These are phyloP conservation scores for Lipomyces kockii DNA, from an alignment of 805 yeast species.

Conservation along the genomic window DNA sequence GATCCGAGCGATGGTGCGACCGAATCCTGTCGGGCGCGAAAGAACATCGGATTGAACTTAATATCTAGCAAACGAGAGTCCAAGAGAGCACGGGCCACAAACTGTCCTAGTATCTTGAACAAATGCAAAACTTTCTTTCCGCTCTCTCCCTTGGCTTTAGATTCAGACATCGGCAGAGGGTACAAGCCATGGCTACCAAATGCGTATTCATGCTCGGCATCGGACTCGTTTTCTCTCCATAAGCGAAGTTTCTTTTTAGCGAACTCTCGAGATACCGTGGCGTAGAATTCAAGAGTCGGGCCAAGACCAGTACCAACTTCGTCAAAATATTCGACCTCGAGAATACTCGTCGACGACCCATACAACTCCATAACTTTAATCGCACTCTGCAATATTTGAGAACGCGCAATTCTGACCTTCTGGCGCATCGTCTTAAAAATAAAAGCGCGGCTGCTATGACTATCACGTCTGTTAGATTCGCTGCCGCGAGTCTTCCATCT, in stretches of 20 bases:
- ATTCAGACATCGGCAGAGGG: constrained; percentile 61
- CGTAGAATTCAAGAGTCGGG: constrained; percentile 91
- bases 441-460: constrained; percentile 40
- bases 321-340: constrained; percentile 85
- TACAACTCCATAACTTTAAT: constrained; percentile 74
- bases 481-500: constrained; percentile 61
- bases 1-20: constrained; percentile 45
- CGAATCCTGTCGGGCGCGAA: constrained; percentile 49
- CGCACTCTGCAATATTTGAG: constrained; percentile 73
- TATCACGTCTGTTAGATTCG: constrained; percentile 11
- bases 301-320: constrained; percentile 98
- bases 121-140: constrained; percentile 54
- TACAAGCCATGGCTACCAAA: constrained; percentile 62
- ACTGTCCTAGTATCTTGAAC: constrained; percentile 75
- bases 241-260: constrained; percentile 58
- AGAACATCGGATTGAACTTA: constrained; percentile 71
- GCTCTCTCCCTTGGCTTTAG: constrained; percentile 42
- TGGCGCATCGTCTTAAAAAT: constrained; percentile 79
- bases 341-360: constrained; percentile 76
- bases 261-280: constrained; percentile 78
- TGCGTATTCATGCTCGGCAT: constrained; percentile 46
- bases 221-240: constrained; percentile 62
- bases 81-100: constrained; percentile 81
- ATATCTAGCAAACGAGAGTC: constrained; percentile 90
- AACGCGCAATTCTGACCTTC: constrained; percentile 77